Conservation (phyloP, 139 green algal genomes). For the Chlorella sp. region DNA sequence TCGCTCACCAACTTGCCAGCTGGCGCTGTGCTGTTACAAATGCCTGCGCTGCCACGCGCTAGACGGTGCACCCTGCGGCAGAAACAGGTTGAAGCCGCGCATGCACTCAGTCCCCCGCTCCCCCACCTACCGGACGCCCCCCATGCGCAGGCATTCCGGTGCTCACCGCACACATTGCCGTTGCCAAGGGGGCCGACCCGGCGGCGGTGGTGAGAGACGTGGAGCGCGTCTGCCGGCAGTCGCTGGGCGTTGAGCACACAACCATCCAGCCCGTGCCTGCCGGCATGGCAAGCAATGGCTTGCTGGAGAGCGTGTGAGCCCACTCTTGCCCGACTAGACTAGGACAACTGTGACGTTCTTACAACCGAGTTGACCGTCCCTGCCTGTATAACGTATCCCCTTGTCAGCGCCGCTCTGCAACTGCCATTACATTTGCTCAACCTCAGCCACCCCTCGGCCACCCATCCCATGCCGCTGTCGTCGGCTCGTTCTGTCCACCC, state of each 20-base stretch:
- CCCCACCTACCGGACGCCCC: not conserved
- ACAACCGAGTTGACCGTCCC: too few species aligned
- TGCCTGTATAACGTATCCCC: too few species aligned
- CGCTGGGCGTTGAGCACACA: conserved; percentile 71
- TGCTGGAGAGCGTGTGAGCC: not conserved
- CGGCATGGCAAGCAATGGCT: not conserved
- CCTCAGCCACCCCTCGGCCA: too few species aligned
- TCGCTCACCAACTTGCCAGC: not conserved
- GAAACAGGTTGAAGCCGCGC: too few species aligned
- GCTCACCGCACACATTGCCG: conserved; percentile 73
- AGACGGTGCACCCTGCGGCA: not conserved
- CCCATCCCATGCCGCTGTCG: too few species aligned
- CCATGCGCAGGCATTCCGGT: conserved; percentile 58
- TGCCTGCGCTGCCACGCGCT: too few species aligned
- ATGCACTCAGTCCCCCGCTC: too few species aligned
- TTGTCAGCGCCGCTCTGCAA: too few species aligned
- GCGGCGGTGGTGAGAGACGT: not conserved
- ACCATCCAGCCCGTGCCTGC: conserved; percentile 68
- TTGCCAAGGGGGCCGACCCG: conserved; percentile 30
- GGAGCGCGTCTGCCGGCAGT: conserved; percentile 10
- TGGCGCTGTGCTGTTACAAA: not conserved
- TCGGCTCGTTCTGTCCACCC: too few species aligned
- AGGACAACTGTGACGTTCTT: too few species aligned
- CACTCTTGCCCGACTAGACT: too few species aligned
- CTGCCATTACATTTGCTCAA: too few species aligned